A percentile compares a stretch with the other conserved stretches of the same genome.
These are phyloP conservation scores for Daldinia bambusicola DNA, from an alignment of 495 filamentous ascomycete genomes.

Conservation along the genomic window DNA sequence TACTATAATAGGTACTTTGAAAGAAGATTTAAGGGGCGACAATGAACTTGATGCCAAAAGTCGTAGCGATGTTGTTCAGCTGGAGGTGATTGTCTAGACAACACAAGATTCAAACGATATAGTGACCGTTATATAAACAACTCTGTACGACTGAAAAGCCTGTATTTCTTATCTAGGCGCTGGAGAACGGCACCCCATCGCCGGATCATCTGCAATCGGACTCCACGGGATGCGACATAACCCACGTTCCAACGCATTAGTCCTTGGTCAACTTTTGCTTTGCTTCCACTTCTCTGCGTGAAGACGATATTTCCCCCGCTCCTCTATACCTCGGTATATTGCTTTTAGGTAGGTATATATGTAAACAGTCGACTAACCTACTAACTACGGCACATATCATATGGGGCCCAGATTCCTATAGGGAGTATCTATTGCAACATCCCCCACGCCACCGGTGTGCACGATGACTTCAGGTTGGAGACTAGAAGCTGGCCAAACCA, in stretches of 20 bases:
- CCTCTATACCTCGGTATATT: not conserved
- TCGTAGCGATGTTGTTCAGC: not conserved
- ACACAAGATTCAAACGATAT: not conserved
- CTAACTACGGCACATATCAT: not conserved
- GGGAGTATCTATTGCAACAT: not conserved
- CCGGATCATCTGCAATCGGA: not conserved
- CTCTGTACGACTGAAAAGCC: not conserved
- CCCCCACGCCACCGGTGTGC: not conserved
- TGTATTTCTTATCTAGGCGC: not conserved
- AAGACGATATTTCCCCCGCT: not conserved
- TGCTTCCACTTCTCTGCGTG: no score
- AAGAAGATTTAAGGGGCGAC: not conserved
- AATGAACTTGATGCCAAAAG: not conserved
- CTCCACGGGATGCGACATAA: not conserved
- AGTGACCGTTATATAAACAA: not conserved
- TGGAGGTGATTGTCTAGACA: not conserved
- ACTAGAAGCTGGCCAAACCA: not conserved
- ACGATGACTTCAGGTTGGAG: not conserved
- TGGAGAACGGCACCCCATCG: not conserved
- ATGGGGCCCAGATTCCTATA: not conserved
- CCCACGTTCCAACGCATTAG: not conserved
- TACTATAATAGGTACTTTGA: not conserved
- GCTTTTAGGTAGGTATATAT: not conserved
- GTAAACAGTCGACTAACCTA: not conserved
- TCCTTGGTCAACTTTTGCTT: not conserved